Base-by-base conservation (phyloP, 1,139 yeast genomes). In the Blastobotrys buckinghamii region DNA sequence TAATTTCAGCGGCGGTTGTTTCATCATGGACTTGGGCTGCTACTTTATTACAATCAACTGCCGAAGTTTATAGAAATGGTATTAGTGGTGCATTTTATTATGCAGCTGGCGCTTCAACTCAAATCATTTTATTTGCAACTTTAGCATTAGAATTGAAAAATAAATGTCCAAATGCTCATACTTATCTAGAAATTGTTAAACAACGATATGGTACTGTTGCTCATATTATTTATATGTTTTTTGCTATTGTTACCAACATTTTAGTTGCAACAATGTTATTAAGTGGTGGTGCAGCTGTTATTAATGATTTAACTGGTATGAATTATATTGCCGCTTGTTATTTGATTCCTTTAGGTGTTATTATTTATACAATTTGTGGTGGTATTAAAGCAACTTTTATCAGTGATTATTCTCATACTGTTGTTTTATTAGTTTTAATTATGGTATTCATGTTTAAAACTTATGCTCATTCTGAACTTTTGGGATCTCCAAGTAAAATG, bases 1-100 rank as follows among this genome's bases (percentile, higher is more conserved):
- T 88, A 55, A 84, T 87, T 54, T 81, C 92, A 10, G 81, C 94
- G 7, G 95, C 95, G 7, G 95, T 88, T 36, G 95, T 87, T 8
- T 81, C 89, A 20, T 82, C 92, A 10, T 89, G 96, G 96, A 88
- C 96, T 5, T 88, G 96, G 96, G 89, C 92, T 41, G 92, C 95
- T 1, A 86, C 95, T 1, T 69, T 87, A 43, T 74, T 86, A 32
- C 84, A 85, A 32, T 81, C 89, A 1, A 79, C 90, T 1, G 70
- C 90, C n/a, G 87, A 83, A 64, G 86, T 85, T 19, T 85, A 84
- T 66, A 75, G 76, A 50, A 80, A 84, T 57, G 96, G 96, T 59
- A 77, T 88, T 40, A 74, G 82, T 32, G 94, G 92, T 35, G 82
- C 87, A 1, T 79, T 76, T 59, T 80, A 79, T 67, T 85, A 85